Conservation (phyloP, 805 yeast species). For the Hanseniaspora thailandica region DNA sequence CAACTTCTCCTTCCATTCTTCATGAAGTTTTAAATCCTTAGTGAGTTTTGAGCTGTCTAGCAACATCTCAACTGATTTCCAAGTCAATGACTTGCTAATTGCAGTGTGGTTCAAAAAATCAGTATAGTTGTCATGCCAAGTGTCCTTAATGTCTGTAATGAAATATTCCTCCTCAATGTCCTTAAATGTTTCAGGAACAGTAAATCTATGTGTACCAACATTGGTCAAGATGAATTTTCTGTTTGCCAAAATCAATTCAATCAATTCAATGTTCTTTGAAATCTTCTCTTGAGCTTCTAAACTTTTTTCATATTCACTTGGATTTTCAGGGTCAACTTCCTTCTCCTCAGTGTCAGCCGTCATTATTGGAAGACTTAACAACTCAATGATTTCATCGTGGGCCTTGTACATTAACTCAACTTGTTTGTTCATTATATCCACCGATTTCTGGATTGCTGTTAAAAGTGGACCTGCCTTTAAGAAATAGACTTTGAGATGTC, state of each 20-base stretch:
- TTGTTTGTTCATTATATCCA: conserved; percentile 22
- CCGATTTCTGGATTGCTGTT: neutral
- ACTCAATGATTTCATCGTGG: conserved; percentile 16
- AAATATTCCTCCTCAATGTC: neutral
- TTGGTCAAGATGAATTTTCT: conserved; percentile 25
- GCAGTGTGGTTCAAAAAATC: neutral
- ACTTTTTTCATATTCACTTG: conserved; percentile 68
- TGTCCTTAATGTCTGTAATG: neutral
- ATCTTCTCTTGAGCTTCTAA: conserved; percentile 65
- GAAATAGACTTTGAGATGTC: neutral
- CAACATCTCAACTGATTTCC: neutral
- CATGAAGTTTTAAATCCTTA: neutral
- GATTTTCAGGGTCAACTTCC: conserved; percentile 32
- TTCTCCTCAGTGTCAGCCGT: conserved; percentile 16
- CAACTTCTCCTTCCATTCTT: neutral
- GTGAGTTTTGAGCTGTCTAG: neutral
- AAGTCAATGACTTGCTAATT: neutral
- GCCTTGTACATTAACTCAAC: conserved; percentile 21
- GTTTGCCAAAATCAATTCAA: conserved; percentile 39
- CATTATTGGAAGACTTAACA: conserved; percentile 24
- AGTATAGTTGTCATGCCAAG: neutral
- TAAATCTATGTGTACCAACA: neutral
- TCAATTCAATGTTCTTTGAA: conserved; percentile 43
- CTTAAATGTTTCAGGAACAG: neutral
- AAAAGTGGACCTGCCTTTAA: neutral